These are phyloP conservation scores for Salix udensis DNA, from an alignment of 345 rosid species.

Conservation along the genomic window DNA sequence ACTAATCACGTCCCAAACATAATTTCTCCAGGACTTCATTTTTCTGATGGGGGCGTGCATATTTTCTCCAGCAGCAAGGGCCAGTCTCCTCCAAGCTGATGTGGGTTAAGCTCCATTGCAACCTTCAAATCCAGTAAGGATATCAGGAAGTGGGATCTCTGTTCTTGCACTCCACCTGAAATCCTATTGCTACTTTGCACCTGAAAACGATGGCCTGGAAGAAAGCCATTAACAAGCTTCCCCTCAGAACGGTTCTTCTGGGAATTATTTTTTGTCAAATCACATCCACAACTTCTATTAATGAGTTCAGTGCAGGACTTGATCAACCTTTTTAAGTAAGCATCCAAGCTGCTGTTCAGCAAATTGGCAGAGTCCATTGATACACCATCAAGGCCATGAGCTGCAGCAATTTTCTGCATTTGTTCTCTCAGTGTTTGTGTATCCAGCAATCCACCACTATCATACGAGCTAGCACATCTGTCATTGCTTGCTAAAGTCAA, in stretches of 20 bases:
- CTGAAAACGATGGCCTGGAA: conserved; percentile 25
- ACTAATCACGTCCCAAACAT: conserved; percentile 1
- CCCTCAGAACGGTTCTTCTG: conserved; percentile 20
- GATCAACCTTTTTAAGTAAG: conserved; percentile 39
- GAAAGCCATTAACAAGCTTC: conserved; percentile 28
- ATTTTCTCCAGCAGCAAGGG: conserved; percentile 48
- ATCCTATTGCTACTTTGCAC: conserved; percentile 6
- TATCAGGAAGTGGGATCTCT: conserved; percentile 12
- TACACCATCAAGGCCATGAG: conserved; percentile 42
- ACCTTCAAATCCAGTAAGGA: conserved; percentile 37
- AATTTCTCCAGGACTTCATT: conserved; percentile 15
- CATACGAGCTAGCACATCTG: conserved; percentile 20
- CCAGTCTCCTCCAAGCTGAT: conserved; percentile 50
- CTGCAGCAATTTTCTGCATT: conserved; percentile 38
- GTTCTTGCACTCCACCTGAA: conserved; percentile 22
- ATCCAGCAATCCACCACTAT: conserved; percentile 36
- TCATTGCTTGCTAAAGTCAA: conserved; percentile 7
- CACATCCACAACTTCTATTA: conserved; percentile 23
- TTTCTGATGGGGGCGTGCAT: conserved; percentile 17
- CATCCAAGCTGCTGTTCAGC: conserved; percentile 37
- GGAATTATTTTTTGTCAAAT: conserved; percentile 13
- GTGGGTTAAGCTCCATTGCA: conserved; percentile 48
- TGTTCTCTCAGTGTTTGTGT: conserved; percentile 32
- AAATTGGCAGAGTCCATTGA: conserved; percentile 41
- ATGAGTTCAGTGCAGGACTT: conserved; percentile 41